Evolutionary conservation across 2,329 filamentous ascomycete species (phyloP).

Genomic region (Tolypocladium inflatum): DNA sequence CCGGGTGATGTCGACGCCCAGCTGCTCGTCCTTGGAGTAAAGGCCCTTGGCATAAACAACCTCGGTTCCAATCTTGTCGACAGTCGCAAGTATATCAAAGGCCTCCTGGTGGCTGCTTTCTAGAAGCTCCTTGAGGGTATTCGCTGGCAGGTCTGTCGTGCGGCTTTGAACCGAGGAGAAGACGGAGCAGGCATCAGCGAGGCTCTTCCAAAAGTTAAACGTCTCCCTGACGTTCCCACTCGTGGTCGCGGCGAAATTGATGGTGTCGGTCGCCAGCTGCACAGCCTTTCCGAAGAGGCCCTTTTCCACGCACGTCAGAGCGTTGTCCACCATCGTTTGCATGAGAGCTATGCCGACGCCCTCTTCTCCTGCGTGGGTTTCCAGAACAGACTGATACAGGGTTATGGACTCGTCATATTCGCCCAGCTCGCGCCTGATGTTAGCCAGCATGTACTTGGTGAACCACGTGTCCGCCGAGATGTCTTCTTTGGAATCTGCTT

Average conservation of each 20-base stretch:
- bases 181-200: conserved; percentile 79
- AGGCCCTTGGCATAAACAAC: conserved; percentile 34
- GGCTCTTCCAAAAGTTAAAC: conserved; percentile 92
- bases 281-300: conserved; percentile 80
- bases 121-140: conserved; percentile 50
- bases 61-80: conserved; percentile 52
- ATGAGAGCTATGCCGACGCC: conserved; percentile 81
- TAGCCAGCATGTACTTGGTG: conserved; percentile 91
- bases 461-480: conserved; percentile 73
- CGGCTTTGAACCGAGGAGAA: conserved; percentile 72
- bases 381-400: conserved; percentile 66
- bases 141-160: conserved; percentile 50
- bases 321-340: conserved; percentile 78
- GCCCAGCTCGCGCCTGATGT: conserved; percentile 87
- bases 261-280: conserved; percentile 57
- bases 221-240: conserved; percentile 53
- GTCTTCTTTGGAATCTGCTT: conserved; percentile 44
- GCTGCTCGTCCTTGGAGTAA: conserved; percentile 35
- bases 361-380: conserved; percentile 61
- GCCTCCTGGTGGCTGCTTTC: conserved; percentile 39
- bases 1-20: conserved; percentile 41
- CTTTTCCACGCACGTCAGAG: conserved; percentile 66
- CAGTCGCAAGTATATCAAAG: conserved; percentile 54
- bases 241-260: conserved; percentile 57
- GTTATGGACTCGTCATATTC: conserved; percentile 75